Conservation (phyloP, 345 rosid species). For the Eutrema yunnanense region DNA sequence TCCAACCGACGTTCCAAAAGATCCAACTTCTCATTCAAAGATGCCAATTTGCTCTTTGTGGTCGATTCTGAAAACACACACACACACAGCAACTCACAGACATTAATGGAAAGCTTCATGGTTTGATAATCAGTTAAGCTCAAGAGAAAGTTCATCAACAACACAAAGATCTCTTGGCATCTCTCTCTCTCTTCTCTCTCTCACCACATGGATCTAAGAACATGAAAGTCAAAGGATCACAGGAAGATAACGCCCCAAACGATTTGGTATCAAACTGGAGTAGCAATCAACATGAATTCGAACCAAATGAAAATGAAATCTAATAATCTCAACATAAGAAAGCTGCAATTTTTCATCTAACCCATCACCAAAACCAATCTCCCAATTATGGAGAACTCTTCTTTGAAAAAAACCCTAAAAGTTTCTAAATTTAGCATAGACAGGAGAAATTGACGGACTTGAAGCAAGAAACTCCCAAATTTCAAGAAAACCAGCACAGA, state of each 20-base stretch:
- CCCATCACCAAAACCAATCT: neutral
- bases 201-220: neutral
- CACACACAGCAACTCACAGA: neutral
- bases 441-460: neutral
- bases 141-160: conserved; percentile 1
- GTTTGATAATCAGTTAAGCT: neutral
- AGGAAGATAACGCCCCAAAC: neutral
- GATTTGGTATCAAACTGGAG: neutral
- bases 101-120: neutral
- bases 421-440: conserved; percentile 19
- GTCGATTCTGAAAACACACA: conserved; percentile 57
- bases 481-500: conserved; percentile 5
- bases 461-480: neutral
- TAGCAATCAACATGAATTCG: neutral
- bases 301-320: neutral
- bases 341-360: neutral
- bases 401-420: neutral
- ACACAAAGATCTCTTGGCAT: neutral
- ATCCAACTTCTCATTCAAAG: conserved; percentile 82
- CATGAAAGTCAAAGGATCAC: neutral
- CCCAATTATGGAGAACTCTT: neutral
- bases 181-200: too few relatives aligned
- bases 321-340: neutral
- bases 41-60: conserved; percentile 78
- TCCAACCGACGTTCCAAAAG: conserved; percentile 84